Base-by-base conservation (phyloP, 768 basidiomycete species). In the Brasilioporus rufonigricans region DNA sequence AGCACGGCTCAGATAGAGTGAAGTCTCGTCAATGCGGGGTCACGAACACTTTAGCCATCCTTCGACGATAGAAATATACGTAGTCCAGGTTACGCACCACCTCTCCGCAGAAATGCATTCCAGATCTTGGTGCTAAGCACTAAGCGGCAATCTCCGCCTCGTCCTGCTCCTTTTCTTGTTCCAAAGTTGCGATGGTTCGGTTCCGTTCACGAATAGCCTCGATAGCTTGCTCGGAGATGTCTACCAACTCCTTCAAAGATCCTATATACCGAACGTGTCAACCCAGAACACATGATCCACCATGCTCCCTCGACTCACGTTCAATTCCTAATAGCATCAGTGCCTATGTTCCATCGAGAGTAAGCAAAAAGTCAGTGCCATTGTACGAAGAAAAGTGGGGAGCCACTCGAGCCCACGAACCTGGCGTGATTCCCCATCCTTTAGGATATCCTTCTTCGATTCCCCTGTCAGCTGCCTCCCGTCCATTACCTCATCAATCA, bases 291-390 rank as follows among this genome's bases (percentile, higher is more conserved):
- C n/a, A n/a, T n/a, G n/a, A n/a, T n/a, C 21, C 21, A 39, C 11
- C 27, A 29, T 10, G 13, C 8, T 3, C 10, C 5, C 39, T 48
- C 7, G 3, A 67, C 76, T 64, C 56, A 80, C 79, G 74, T 64
- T 80, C 79, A n/a, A 81, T 68, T 35, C 73, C 76, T 18, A 81
- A 63, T 61, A 74, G 65, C 58, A 80, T 68, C 23, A 80, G 47
- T 1, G 71, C 73, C 80, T 80, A 44, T 9, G 35, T 10, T 1
- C 19, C 31, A 44, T 21, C 41, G 19, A 39, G 10, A 12, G 23
- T 0, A 33, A 21, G 18, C 24, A n/a, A 38, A 33, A n/a, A 38
- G 14, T 39, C 38, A 39, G n/a, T 8, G 7, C n/a, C 38, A 19
- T 21, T 8, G n/a, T 11, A 12, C n/a, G n/a, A 19, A 19, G n/a